A percentile compares a stretch with the other conserved stretches of the same genome.
Evolutionary conservation across 176 grass and related monocot species (phyloP).

Genomic region (Oryza nivara): DNA sequence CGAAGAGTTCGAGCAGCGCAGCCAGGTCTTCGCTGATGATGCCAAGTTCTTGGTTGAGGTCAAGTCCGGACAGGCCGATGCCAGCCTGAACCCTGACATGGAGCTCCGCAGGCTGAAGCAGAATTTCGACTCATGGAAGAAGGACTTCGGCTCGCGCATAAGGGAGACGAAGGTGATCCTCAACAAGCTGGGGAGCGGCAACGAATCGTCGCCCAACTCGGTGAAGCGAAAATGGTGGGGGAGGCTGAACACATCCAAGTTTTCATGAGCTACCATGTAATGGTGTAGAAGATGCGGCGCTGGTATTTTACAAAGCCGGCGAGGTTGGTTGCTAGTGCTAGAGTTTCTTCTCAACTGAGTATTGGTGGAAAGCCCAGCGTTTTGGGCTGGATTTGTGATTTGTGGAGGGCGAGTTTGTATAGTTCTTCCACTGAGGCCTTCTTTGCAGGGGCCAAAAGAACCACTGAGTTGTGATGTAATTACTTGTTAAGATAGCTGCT

Average conservation of each 20-base stretch:
- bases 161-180: slow-evolving; percentile 83
- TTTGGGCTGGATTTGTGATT: slow-evolving; percentile 52
- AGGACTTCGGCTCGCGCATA: slow-evolving; percentile 72
- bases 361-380: slow-evolving; percentile 41
- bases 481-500: slow-evolving; percentile 49
- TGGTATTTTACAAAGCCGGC: slow-evolving; percentile 39
- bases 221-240: slow-evolving; percentile 87
- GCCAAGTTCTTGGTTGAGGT: slow-evolving; percentile 89
- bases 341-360: slow-evolving; percentile 4
- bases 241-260: slow-evolving; percentile 76
- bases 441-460: slow-evolving; percentile 25
- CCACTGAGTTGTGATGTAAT: slow-evolving; percentile 58
- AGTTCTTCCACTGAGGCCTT: slow-evolving; percentile 48
- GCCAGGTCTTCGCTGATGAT: slow-evolving; percentile 83
- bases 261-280: slow-evolving; percentile 47
- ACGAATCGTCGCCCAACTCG: slow-evolving; percentile 60
- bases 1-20: slow-evolving; percentile 83
- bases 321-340: slow-evolving; percentile 32
- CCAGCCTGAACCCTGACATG: slow-evolving; percentile 82
- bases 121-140: slow-evolving; percentile 87
- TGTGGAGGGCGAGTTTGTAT: slow-evolving; percentile 53
- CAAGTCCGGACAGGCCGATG: slow-evolving; percentile 78
- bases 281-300: slow-evolving; percentile 29
- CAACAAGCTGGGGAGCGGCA: slow-evolving; percentile 65
- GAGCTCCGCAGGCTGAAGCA: slow-evolving; percentile 80